A percentile compares a stretch with the other conserved stretches of the same genome.
Conservation (phyloP, 2,329 filamentous ascomycete genomes). For the Penicillium sp. region DNA sequence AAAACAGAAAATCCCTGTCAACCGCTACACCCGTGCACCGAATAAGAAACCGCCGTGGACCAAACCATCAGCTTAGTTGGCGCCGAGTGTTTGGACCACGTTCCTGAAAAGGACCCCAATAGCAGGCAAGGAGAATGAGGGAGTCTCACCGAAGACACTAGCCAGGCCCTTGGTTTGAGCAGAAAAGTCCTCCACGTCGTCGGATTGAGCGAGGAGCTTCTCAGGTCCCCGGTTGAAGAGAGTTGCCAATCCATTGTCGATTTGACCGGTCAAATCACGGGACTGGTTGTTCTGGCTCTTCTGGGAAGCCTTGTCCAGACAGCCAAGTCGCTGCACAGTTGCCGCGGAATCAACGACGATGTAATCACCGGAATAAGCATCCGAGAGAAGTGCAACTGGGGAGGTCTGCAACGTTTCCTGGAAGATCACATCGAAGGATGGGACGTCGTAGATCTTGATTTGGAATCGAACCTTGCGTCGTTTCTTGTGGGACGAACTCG, state of each 20-base stretch:
- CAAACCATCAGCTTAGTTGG: slow-evolving; percentile 9
- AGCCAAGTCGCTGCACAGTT: slow-evolving; percentile 56
- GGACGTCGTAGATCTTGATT: slow-evolving; percentile 65
- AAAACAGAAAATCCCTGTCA: slow-evolving; percentile 1
- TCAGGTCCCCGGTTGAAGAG: slow-evolving; percentile 30
- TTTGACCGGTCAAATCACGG: slow-evolving; percentile 20
- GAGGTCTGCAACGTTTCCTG: slow-evolving; percentile 53
- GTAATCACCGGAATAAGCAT: slow-evolving; percentile 66
- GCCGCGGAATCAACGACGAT: slow-evolving; percentile 72
- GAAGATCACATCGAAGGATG: slow-evolving; percentile 58
- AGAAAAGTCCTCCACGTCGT: slow-evolving; percentile 16
- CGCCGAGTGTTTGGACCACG: slow-evolving; percentile 34
- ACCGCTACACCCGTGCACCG: slow-evolving; percentile 10
- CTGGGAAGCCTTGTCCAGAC: slow-evolving; percentile 23
- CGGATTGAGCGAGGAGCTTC: slow-evolving; percentile 1
- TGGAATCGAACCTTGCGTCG: slow-evolving; percentile 44
- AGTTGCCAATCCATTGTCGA: slow-evolving; percentile 31
- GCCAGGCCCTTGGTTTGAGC: slow-evolving; percentile 28
- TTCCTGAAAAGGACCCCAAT: slow-evolving; percentile 38
- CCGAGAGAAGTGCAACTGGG: slow-evolving; percentile 66
- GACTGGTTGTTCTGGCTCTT: slow-evolving; percentile 19
- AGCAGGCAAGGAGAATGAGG: slow-evolving; percentile 38
- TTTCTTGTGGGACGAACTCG: slow-evolving; percentile 46
- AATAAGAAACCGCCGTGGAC: neutral
- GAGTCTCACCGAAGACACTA: slow-evolving; percentile 36